Conservation (phyloP, 306 rosid species). For the barrel medic (Medicago truncatula) region DNA sequence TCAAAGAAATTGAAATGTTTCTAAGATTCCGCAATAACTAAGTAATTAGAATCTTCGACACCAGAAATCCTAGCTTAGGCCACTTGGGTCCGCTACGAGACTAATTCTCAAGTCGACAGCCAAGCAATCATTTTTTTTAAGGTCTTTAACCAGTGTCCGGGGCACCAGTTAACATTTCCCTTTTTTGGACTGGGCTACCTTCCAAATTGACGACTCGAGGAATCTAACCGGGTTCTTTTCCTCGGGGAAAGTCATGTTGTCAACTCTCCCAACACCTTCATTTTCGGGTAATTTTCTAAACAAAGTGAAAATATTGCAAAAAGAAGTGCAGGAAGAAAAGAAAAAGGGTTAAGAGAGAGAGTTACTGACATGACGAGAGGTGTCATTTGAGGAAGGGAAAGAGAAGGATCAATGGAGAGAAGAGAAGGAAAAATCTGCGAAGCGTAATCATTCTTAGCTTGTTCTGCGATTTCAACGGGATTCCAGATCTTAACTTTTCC, state of each 20-base stretch:
- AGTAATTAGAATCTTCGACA: too few species aligned
- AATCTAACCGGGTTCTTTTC: too few species aligned
- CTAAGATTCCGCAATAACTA: not conserved
- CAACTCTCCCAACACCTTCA: too few species aligned
- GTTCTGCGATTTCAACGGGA: slow-evolving; percentile 57
- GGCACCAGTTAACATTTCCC: too few species aligned
- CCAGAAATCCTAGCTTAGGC: too few species aligned
- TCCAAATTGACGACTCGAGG: too few species aligned
- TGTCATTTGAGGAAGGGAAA: slow-evolving; percentile 53
- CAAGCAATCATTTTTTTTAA: too few species aligned
- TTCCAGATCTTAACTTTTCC: slow-evolving; percentile 62
- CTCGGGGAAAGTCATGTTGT: too few species aligned
- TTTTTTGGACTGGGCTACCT: too few species aligned
- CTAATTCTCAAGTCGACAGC: too few species aligned
- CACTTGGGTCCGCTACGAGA: too few species aligned
- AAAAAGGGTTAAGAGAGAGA: not conserved
- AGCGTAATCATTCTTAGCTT: slow-evolving; percentile 47
- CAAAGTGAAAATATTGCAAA: not conserved
- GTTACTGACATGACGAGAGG: slow-evolving; percentile 67
- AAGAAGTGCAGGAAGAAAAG: not conserved
- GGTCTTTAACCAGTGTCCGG: too few species aligned
- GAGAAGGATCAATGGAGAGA: slow-evolving; percentile 70
- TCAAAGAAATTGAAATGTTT: not conserved
- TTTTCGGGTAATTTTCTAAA: not conserved
- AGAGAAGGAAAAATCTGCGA: slow-evolving; percentile 57